Conservation (phyloP, 352 stramenopile genomes). For the Hyaloperonospora brassicae region DNA sequence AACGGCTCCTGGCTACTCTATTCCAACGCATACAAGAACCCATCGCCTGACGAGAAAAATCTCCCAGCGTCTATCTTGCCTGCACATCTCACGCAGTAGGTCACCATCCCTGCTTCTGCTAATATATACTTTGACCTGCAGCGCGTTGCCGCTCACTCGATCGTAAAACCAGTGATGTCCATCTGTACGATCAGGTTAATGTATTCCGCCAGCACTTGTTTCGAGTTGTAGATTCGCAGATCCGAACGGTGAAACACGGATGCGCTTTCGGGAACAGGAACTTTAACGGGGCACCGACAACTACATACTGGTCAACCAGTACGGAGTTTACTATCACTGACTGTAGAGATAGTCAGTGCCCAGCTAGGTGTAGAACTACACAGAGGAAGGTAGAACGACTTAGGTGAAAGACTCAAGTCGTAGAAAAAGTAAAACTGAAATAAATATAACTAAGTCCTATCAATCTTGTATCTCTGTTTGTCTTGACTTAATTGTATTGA, state of each 20-base stretch:
- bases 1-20: constrained; percentile 4
- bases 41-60: constrained; percentile 3
- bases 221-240: constrained; percentile 62
- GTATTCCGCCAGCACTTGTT: constrained; percentile 64
- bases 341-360: no score
- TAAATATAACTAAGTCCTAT: no score
- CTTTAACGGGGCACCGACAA: no score
- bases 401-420: no score
- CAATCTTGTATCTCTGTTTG: no score
- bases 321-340: no score
- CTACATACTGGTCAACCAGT: no score
- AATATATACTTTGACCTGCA: constrained; percentile 24
- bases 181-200: constrained; percentile 92
- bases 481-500: no score
- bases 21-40: constrained; percentile 2
- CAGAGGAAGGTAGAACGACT: no score
- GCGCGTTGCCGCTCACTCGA: constrained; percentile 47
- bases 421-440: no score
- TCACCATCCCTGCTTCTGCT: constrained; percentile 9
- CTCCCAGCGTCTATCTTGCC: background rate
- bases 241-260: constrained; percentile 80
- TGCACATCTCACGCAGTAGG: background rate
- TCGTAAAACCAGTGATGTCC: constrained; percentile 93
- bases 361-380: no score
- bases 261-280: constrained; percentile 76